Evolutionary conservation across 495 filamentous ascomycete genomes (phyloP).

Genomic region (Daldinia grandis): DNA sequence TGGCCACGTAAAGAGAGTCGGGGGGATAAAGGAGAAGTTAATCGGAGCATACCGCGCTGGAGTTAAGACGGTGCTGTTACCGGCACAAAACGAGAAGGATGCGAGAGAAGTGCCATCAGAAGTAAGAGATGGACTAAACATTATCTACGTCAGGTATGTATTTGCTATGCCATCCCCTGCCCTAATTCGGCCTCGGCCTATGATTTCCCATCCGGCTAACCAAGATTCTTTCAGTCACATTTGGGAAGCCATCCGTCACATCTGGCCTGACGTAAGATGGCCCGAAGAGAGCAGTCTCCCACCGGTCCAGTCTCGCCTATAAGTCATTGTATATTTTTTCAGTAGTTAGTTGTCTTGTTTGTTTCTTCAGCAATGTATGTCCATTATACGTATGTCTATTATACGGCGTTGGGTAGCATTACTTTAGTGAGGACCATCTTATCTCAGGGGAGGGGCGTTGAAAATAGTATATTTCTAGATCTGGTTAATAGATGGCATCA

Average conservation of each 20-base stretch:
- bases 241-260: constrained; percentile 82
- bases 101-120: constrained; percentile 91
- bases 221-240: constrained; percentile 67
- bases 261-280: constrained; percentile 88
- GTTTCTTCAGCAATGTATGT: constrained; percentile 32
- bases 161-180: background rate
- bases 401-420: constrained; percentile 34
- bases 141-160: constrained; percentile 84
- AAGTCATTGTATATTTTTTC: constrained; percentile 20
- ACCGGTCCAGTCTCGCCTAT: constrained; percentile 41
- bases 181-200: background rate
- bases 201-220: constrained; percentile 38
- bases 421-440: constrained; percentile 9
- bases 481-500: constrained; percentile 29
- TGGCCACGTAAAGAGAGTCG: constrained; percentile 85
- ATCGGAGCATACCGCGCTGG: constrained; percentile 94
- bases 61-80: constrained; percentile 92
- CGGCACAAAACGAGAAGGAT: constrained; percentile 90
- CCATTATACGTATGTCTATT: no score
- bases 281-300: constrained; percentile 68
- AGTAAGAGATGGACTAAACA: constrained; percentile 85
- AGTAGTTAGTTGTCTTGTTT: constrained; percentile 18
- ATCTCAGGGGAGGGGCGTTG: constrained; percentile 6
- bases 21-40: constrained; percentile 98
- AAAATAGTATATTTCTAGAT: constrained; percentile 20